Conservation (phyloP, 176 grass and related monocot species). For the Zoysia japonica region DNA sequence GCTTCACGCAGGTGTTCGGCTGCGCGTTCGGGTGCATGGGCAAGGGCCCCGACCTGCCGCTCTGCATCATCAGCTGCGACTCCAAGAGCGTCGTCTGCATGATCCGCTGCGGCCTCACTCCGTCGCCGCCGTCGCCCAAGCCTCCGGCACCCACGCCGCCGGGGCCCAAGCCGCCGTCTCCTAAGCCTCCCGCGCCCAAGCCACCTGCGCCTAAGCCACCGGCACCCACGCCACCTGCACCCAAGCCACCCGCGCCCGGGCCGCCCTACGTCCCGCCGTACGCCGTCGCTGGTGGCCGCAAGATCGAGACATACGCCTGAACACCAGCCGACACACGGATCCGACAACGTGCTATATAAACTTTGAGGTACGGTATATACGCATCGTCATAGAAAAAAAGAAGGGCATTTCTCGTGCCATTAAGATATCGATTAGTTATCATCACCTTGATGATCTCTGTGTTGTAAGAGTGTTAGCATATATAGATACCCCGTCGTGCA, state of each 20-base stretch:
- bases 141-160: no score
- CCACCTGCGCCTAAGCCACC: not conserved
- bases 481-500: no score
- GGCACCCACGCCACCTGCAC: not conserved
- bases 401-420: no score
- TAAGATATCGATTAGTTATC: no score
- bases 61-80: slow-evolving; percentile 54
- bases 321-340: not conserved
- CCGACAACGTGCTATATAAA: no score
- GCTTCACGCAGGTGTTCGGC: slow-evolving; percentile 42
- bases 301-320: not conserved
- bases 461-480: no score
- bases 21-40: slow-evolving; percentile 50
- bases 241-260: slow-evolving; percentile 13
- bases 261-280: slow-evolving; percentile 25
- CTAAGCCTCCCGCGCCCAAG: not conserved
- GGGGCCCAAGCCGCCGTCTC: no score
- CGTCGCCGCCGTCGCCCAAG: not conserved
- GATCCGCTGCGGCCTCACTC: slow-evolving; percentile 41
- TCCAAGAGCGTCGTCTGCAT: slow-evolving; percentile 50
- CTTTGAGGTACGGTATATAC: no score
- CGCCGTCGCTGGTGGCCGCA: not conserved
- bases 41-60: slow-evolving; percentile 46
- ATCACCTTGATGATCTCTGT: no score
- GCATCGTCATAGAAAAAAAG: no score